Evolutionary conservation across 2,329 filamentous ascomycete genomes (phyloP).

Genomic region (Aschersonia sp.): DNA sequence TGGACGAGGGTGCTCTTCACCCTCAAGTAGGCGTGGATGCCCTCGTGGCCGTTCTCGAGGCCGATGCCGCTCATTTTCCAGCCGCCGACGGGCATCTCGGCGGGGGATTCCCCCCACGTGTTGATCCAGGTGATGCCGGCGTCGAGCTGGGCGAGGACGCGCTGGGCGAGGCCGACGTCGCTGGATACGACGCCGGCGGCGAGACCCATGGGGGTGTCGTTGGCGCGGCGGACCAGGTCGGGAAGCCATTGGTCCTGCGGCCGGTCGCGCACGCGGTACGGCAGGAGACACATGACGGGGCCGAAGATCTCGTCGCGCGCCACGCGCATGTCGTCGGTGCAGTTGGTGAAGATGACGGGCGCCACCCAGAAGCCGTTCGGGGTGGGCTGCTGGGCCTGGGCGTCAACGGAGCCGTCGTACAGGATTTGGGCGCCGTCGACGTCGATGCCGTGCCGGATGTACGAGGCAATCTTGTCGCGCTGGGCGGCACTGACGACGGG

Average conservation of each 20-base stretch:
- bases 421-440: slow-evolving; percentile 61
- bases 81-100: slow-evolving; percentile 84
- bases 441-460: slow-evolving; percentile 63
- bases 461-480: slow-evolving; percentile 61
- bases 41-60: slow-evolving; percentile 71
- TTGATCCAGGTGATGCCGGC: slow-evolving; percentile 89
- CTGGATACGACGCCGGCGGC: slow-evolving; percentile 74
- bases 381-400: slow-evolving; percentile 33
- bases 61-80: slow-evolving; percentile 87
- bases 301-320: slow-evolving; percentile 78
- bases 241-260: slow-evolving; percentile 32
- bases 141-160: slow-evolving; percentile 55
- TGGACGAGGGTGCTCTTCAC: slow-evolving; percentile 85
- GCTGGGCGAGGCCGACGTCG: slow-evolving; percentile 60
- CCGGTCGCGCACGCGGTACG: slow-evolving; percentile 41
- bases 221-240: slow-evolving; percentile 58
- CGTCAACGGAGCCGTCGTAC: slow-evolving; percentile 50
- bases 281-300: slow-evolving; percentile 69
- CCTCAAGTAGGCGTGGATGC: slow-evolving; percentile 67
- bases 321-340: slow-evolving; percentile 70
- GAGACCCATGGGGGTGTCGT: slow-evolving; percentile 63
- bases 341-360: slow-evolving; percentile 77
- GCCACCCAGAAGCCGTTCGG: slow-evolving; percentile 67
- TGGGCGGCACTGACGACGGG: slow-evolving; percentile 66
- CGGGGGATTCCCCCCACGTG: slow-evolving; percentile 83